phyloP scores from a whole-genome alignment of 768 basidiomycete species.

The Rhizopogon rudus region DNA sequence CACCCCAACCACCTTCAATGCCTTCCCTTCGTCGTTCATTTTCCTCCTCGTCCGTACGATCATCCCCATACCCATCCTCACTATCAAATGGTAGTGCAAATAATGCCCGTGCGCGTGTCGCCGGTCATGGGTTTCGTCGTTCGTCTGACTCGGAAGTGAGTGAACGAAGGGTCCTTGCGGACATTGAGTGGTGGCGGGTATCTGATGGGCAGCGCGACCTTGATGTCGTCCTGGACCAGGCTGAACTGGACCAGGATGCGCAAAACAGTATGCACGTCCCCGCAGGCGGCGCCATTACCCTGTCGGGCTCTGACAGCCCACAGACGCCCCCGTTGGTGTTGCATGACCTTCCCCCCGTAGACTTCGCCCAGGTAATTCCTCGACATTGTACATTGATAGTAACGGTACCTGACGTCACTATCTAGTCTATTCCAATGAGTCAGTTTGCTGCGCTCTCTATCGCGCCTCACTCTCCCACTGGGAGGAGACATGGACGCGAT shows the following conservation, averaged over 20 bases:
- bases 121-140: constrained; percentile 40
- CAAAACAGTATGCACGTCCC: constrained; percentile 6
- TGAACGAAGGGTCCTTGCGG: constrained; percentile 69
- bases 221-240: constrained; percentile 28
- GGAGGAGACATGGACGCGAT: constrained; percentile 35
- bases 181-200: constrained; percentile 88
- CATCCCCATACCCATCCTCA: constrained; percentile 57
- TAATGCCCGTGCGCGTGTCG: constrained; percentile 36
- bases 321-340: constrained; percentile 27
- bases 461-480: constrained; percentile 46
- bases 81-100: constrained; percentile 28
- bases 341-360: constrained; percentile 14
- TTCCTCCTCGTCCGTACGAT: constrained; percentile 65
- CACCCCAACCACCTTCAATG: constrained; percentile 28
- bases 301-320: constrained; percentile 36
- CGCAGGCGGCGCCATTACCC: constrained; percentile 23
- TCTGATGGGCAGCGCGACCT: constrained; percentile 59
- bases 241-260: constrained; percentile 10
- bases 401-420: constrained; percentile 2
- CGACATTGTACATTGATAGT: not conserved
- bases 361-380: constrained; percentile 21
- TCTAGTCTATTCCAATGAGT: constrained; percentile 30
- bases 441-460: constrained; percentile 55
- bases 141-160: constrained; percentile 63
- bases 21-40: constrained; percentile 79